Evolutionary conservation across 2,329 filamentous ascomycete genomes (phyloP), one percentile per base, ranked within the genome.

Genomic region (Tolypocladium ophioglossoides): DNA sequence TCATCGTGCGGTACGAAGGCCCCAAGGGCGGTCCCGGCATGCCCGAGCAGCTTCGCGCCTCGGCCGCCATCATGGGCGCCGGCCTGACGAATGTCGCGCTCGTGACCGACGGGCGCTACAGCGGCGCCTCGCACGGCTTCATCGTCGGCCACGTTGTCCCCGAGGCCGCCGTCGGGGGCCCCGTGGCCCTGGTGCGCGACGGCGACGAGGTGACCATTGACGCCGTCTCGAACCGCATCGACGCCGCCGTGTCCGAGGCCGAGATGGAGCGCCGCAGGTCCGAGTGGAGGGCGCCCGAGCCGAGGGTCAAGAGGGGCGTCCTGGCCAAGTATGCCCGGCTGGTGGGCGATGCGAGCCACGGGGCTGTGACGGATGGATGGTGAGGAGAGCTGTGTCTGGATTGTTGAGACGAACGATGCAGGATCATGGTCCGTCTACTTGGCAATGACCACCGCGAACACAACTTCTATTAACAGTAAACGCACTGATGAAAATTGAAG

Each of bases 11-110:
- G 24, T 96, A 96, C 68, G 92, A 97, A 68, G 92, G 92, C 0
- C 92, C 92, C 14, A 91, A 89, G 67, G 92, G 92, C 58, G 92
- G 92, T 0, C 92, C 92, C 0, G 92, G 92, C 46, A 97, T 97
- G 92, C 92, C 91, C 2, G 92, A 97, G 72, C 91, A 96, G 71
- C 79, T 97, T 47, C 90, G 87, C 67, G 89, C 92, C 12, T 87
- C 83, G 55, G 91, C 91, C 0, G 89, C 91, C 20, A 89, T 97
- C 61, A 96, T 96, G 87, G 92, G 92, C 50, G 92, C 92, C 0
- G 87, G 87, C 14, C 76, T 97, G 52, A 89, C 78, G 52, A 95
- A 96, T 63, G 82, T 96, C 10, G 91, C 92, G 0, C 79, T 97
- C 16, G 89, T 97, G 50, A 97, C 92, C 0, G 92, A 97, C 67